These are phyloP conservation scores for Alternaria atra DNA, from an alignment of 2,329 filamentous ascomycete species.

Conservation along the genomic window DNA sequence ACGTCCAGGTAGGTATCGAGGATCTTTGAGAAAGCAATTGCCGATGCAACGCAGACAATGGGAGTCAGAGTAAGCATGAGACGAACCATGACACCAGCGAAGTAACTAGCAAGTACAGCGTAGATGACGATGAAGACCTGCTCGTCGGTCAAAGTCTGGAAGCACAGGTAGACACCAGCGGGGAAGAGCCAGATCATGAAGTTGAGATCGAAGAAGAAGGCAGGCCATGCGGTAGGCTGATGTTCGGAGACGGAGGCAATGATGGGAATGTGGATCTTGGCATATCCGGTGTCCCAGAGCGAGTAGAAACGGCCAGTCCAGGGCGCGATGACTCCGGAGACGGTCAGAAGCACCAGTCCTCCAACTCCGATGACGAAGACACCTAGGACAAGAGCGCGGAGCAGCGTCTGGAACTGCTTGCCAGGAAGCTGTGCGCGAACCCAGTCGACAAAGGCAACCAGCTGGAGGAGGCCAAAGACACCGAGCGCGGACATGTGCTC, in stretches of 20 bases:
- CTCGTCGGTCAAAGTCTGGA: slow-evolving; percentile 91
- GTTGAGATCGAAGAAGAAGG: slow-evolving; percentile 99
- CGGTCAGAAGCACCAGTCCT: slow-evolving; percentile 82
- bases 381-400: slow-evolving; percentile 76
- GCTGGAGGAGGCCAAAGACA: slow-evolving; percentile 93
- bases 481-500: slow-evolving; percentile 98
- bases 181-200: slow-evolving; percentile 99
- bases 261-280: slow-evolving; percentile 99
- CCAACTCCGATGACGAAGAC: slow-evolving; percentile 77
- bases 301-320: slow-evolving; percentile 99
- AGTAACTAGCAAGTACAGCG: slow-evolving; percentile 95
- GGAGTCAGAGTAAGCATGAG: slow-evolving; percentile 97
- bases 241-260: slow-evolving; percentile 99
- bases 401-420: slow-evolving; percentile 92
- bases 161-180: slow-evolving; percentile 97
- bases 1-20: slow-evolving; percentile 83
- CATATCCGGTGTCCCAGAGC: slow-evolving; percentile 97
- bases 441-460: slow-evolving; percentile 91
- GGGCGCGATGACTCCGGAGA: slow-evolving; percentile 90
- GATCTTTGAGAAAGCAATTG: slow-evolving; percentile 85
- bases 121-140: slow-evolving; percentile 99
- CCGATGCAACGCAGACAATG: slow-evolving; percentile 93
- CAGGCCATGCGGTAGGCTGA: slow-evolving; percentile 97
- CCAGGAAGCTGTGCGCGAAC: slow-evolving; percentile 86
- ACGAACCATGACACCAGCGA: slow-evolving; percentile 98